Evolutionary conservation across 345 rosid species (phyloP).

Genomic region (Clarkia xantiana): DNA sequence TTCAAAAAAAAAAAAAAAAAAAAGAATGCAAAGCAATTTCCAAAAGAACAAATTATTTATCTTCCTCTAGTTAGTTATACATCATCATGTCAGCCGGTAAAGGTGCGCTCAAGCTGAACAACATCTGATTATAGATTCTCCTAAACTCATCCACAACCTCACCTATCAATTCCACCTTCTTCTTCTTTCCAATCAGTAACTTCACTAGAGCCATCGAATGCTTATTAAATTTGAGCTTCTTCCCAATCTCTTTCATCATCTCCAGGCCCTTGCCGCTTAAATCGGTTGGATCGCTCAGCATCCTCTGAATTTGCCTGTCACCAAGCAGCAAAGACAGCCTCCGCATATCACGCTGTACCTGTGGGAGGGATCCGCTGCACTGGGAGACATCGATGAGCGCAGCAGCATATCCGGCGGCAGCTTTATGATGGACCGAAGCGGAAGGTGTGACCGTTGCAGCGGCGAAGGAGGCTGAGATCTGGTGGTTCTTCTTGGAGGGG

Average conservation of each 20-base stretch:
- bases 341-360: constrained; percentile 29
- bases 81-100: too few species aligned
- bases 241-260: constrained; percentile 25
- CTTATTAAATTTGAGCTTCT: constrained; percentile 26
- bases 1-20: too few species aligned
- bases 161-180: constrained; percentile 24
- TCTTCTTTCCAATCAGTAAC: constrained; percentile 34
- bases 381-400: constrained; percentile 55
- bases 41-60: too few species aligned
- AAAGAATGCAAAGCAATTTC: too few species aligned
- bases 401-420: constrained; percentile 57
- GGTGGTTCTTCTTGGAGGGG: constrained; percentile 10
- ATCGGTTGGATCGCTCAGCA: constrained; percentile 17
- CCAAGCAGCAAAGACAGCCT: constrained; percentile 21
- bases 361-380: constrained; percentile 28
- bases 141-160: constrained; percentile 52
- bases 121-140: constrained; percentile 23
- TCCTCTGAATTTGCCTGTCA: constrained; percentile 10
- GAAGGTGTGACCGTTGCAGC: constrained; percentile 9
- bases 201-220: constrained; percentile 34
- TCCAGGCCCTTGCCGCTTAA: constrained; percentile 21
- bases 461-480: constrained; percentile 10
- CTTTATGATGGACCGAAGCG: constrained; percentile 24
- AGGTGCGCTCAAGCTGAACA: too few species aligned
- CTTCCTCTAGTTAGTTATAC: too few species aligned